phyloP scores from a whole-genome alignment of 148 eudicot genomes.

The Persicaria maculosa region DNA sequence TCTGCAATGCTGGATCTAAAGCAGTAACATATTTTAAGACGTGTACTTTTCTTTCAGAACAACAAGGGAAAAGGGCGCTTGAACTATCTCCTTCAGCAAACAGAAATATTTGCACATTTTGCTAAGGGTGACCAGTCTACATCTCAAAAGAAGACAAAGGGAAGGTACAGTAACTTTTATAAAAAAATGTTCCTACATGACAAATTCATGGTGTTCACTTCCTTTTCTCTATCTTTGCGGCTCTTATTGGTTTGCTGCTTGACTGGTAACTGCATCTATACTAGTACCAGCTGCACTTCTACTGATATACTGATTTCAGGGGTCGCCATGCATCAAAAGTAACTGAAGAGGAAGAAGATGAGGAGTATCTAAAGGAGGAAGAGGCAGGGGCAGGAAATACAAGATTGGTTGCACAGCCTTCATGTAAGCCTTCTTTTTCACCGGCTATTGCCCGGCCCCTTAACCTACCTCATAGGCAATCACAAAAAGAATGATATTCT shows the following conservation, averaged over 20 bases:
- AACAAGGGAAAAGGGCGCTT: constrained; percentile 90
- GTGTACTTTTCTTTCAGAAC: constrained; percentile 38
- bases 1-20: neutral
- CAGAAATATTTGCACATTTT: constrained; percentile 95
- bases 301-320: constrained; percentile 26
- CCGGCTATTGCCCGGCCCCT: neutral
- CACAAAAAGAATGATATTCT: neutral
- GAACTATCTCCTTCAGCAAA: constrained; percentile 87
- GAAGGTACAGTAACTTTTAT: constrained; percentile 39
- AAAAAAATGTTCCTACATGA: neutral
- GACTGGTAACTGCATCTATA: neutral
- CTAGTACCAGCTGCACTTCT: neutral
- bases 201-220: too few relatives aligned
- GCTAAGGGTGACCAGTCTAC: constrained; percentile 79
- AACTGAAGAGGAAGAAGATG: constrained; percentile 98
- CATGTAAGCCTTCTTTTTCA: constrained; percentile 46
- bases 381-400: constrained; percentile 87
- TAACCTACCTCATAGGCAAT: neutral
- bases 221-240: too few relatives aligned
- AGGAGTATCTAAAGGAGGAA: constrained; percentile 87
- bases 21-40: neutral
- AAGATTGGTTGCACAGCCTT: constrained; percentile 77
- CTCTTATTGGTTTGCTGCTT: neutral
- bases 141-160: constrained; percentile 55
- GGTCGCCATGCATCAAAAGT: constrained; percentile 98